Base-by-base conservation (phyloP, 108 stramenopile species). In the Cyclotella cryptica region DNA sequence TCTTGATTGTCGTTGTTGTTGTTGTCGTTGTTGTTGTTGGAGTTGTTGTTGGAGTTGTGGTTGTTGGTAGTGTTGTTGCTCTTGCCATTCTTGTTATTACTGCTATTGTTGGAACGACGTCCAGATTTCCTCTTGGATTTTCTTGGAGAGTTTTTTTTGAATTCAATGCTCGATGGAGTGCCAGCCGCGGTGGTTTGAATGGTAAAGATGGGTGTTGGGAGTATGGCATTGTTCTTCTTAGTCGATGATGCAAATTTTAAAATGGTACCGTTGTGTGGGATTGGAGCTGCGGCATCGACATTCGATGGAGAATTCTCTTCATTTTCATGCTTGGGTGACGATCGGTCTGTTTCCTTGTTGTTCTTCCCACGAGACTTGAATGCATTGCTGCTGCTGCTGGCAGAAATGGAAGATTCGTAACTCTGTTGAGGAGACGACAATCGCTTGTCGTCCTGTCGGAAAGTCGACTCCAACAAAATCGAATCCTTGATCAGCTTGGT, bases 101-200 rank as follows among this genome's bases (percentile, higher is more conserved):
- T 15, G 42, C 14, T 15, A 1, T 71, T 55, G 11, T 58, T 71
- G 26, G 11, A 30, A 10, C 42, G 45, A 45, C 60, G 44, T 11
- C 46, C 46, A 47, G 19, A 28, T 41, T 62, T 71, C 57, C 58
- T 71, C 21, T 71, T 72, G 26, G 71, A 49, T 59, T 61, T 72
- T 40, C 44, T 58, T 35, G 57, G 59, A 61, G 55, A 24, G 29
- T n/a, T 5, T 26, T n/a, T 43, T 52, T 47, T 66, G 67, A 52
- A 42, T 52, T 52, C 49, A 14, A 68, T 68, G 43, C 13, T 53
- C 3, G 57, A 58, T 58, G 57, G 57, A 14, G 6, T 58, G 5
- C 57, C 57, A 3, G 13, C 3, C 21, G 26, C 14, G 22, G 57
- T 27, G 27, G 57, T 58, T 27, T 58, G 57, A 27, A 58, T 22